Base-by-base conservation (phyloP, 176 grass and related monocot species). In the Phyllostachys edulis region DNA sequence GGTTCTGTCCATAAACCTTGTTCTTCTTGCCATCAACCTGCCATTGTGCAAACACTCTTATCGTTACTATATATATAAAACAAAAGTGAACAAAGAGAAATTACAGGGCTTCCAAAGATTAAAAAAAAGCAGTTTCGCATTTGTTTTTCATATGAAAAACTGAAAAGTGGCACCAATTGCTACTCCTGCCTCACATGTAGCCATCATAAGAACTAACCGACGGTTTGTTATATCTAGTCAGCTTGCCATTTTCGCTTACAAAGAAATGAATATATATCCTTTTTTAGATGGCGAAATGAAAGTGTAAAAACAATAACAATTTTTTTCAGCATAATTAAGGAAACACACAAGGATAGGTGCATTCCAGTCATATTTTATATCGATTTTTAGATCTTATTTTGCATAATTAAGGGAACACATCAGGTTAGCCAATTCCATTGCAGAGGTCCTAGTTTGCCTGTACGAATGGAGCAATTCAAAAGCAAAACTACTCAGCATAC, bases 11-110 rank as follows among this genome's bases (percentile, higher is more conserved):
- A 71, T 96, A 99, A 85, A 99, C 91, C 86, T 94, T 99, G 73
- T 96, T 96, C 83, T 99, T 99, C 90, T 99, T 96, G 78, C 97
- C 97, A 90, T 99, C 97, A 75, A 99, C 93, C 97, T 99, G 91
- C 52, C 39, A 76, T 80, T 67, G 41, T 51, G 29, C 47, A 83
- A 81, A 47, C n/a, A 46, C 18, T 71, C 26, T 81, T 81, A 40
- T 36, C 1, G 42, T 74, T 71, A 85, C 20, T 71, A 66, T 18
- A 18, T 49, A 77, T 61, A 66, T 6, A 51, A 47, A 77, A 52
- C 16, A 69, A 11, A 84, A 61, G 14, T 69, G 20, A 81, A 87
- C 1, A 77, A 47, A n/a, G 9, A 60, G 54, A 65, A 61, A 61
- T 60, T 70, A 71, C 20, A 85, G 1, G 29, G 37, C 14, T 66